Percentiles rank a stretch among this genome's conserved stretches.
Conservation (phyloP, 2,329 filamentous ascomycete genomes). For the Colletotrichum magnum region DNA sequence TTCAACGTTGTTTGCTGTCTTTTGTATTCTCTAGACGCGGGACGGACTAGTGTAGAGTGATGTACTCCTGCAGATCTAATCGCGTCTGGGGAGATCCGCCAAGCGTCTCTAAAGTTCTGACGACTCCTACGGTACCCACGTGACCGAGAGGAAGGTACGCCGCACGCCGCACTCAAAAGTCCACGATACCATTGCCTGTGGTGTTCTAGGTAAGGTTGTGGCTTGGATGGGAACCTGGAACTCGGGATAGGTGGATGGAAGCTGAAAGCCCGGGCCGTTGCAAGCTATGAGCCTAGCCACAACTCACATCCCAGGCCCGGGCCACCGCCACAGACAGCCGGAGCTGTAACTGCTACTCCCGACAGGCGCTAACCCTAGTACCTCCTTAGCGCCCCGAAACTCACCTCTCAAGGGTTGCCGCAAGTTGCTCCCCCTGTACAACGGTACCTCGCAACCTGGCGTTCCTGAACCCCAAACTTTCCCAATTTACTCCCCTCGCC, state of each 20-base stretch:
- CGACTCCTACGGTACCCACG: too few species aligned
- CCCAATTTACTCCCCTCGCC: constrained; percentile 38
- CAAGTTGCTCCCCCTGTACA: constrained; percentile 39
- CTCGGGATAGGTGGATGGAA: too few species aligned
- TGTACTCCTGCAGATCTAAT: neutral
- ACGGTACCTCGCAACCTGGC: constrained; percentile 40
- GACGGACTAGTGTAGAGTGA: neutral
- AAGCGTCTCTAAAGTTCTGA: neutral
- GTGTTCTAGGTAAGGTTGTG: too few species aligned
- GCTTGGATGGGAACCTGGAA: too few species aligned
- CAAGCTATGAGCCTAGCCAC: too few species aligned
- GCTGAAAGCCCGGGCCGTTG: too few species aligned
- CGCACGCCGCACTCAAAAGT: too few species aligned
- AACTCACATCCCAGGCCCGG: too few species aligned
- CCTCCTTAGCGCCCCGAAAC: constrained; percentile 37
- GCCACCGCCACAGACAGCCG: constrained; percentile 37
- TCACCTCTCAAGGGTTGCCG: constrained; percentile 37
- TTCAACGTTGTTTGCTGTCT: constrained; percentile 4
- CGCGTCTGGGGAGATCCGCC: constrained; percentile 4
- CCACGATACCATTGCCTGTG: too few species aligned
- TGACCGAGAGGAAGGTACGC: too few species aligned
- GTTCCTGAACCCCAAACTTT: constrained; percentile 42
- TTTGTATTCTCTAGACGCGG: neutral
- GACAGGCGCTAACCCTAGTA: constrained; percentile 40
- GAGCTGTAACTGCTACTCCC: constrained; percentile 8